Evolutionary conservation across 176 grass and related monocot genomes (phyloP), one percentile per base, ranked within the genome.

Genomic region (Oryza australiensis): DNA sequence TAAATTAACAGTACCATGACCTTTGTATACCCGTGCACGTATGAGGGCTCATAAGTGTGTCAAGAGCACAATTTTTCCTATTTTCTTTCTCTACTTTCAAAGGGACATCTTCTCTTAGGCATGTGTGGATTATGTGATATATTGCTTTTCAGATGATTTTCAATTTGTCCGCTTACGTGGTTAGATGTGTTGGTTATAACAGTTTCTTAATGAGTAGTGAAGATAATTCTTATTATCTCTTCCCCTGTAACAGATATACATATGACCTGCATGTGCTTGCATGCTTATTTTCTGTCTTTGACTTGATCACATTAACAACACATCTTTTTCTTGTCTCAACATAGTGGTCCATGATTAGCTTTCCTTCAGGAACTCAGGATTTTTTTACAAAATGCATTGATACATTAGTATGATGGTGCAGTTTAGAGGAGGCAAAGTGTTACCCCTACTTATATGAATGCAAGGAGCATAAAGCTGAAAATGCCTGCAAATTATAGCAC

Each of bases 341-440:
- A n/a, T n/a, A n/a, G n/a, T n/a, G n/a, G n/a, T n/a, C n/a, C n/a
- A n/a, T n/a, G n/a, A n/a, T n/a, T n/a, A n/a, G n/a, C n/a, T n/a
- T n/a, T n/a, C n/a, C n/a, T n/a, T n/a, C n/a, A n/a, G n/a, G n/a
- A n/a, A n/a, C n/a, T n/a, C n/a, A n/a, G n/a, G n/a, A n/a, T n/a
- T n/a, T n/a, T n/a, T n/a, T n/a, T 40, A n/a, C 7, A 76, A 76
- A 76, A 46, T 26, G 10, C 26, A 12, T 70, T 20, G 18, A n/a
- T 70, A 62, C 35, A n/a, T 23, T 65, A 37, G 30, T 20, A 22
- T 23, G 40, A 79, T 23, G 40, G 41, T 26, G 40, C 65, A 70
- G 63, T 73, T 73, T 45, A 67, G 73, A 34, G 53, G 64, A 57
- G 26, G 26, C 26, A 59, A n/a, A n/a, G 22, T 84, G 34, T 68